phyloP scores from a whole-genome alignment of 257 asterid species.

The Misopates orontium region DNA sequence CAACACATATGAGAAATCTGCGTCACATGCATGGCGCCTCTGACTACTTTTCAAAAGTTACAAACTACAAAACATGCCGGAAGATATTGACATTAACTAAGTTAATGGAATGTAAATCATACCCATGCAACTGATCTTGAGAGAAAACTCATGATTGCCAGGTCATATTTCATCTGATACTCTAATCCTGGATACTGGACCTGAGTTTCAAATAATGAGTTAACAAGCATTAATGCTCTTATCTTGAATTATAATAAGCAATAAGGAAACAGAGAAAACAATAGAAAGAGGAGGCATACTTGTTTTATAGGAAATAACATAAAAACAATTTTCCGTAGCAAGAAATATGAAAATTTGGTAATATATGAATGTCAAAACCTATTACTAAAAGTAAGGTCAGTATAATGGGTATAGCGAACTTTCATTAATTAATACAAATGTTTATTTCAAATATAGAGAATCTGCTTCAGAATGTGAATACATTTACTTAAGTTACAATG shows the following conservation, averaged over 20 bases:
- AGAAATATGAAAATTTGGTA: not conserved
- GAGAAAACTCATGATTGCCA: conserved; percentile 70
- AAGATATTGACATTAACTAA: not conserved
- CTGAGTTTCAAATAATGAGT: conserved; percentile 38
- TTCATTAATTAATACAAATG: too few species aligned
- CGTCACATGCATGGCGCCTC: conserved; percentile 14
- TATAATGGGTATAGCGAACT: too few species aligned
- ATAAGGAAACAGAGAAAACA: conserved; percentile 18
- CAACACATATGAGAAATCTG: not conserved
- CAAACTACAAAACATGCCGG: not conserved
- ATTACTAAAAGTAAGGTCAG: too few species aligned
- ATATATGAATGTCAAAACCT: too few species aligned
- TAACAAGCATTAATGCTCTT: conserved; percentile 17
- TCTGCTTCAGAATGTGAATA: too few species aligned
- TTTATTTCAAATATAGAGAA: too few species aligned
- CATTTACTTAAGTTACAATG: too few species aligned
- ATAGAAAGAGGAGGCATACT: conserved; percentile 13
- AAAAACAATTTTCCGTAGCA: not conserved
- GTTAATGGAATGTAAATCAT: conserved; percentile 30
- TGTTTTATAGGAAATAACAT: conserved; percentile 3
- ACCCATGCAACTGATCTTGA: conserved; percentile 77
- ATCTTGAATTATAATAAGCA: conserved; percentile 15
- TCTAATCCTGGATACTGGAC: conserved; percentile 95
- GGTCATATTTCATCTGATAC: conserved; percentile 82
- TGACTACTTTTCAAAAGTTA: too few species aligned